A percentile compares a stretch with the other conserved stretches of the same genome.
phyloP scores from a whole-genome alignment of 306 rosid genomes.

The Coriaria nepalensis region DNA sequence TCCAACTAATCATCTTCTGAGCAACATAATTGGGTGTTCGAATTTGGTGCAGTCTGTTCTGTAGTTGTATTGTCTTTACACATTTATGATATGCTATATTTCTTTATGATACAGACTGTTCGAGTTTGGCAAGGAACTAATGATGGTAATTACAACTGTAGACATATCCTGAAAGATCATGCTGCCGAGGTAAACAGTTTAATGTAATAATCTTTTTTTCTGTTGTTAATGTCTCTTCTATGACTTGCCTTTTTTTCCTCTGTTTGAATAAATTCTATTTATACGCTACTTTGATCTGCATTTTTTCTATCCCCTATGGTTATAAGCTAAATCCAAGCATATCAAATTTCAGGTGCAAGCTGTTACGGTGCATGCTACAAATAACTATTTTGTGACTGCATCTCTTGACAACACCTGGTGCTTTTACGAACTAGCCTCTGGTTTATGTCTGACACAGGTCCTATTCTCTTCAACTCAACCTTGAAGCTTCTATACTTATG shows the following conservation, averaged over 20 bases:
- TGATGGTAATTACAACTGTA: conserved; percentile 68
- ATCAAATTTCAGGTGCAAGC: conserved; percentile 73
- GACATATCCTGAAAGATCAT: conserved; percentile 71
- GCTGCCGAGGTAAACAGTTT: conserved; percentile 58
- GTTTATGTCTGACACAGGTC: conserved; percentile 90
- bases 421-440: conserved; percentile 85
- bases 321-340: neutral
- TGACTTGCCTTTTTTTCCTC: too few species aligned
- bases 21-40: too few species aligned
- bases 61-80: neutral
- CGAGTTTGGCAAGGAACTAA: conserved; percentile 85
- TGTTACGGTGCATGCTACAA: conserved; percentile 94
- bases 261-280: too few species aligned
- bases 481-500: neutral
- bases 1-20: too few species aligned
- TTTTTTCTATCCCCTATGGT: neutral
- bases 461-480: conserved; percentile 6
- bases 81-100: conserved; percentile 5
- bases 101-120: conserved; percentile 53
- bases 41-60: too few species aligned
- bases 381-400: conserved; percentile 82
- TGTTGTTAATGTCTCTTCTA: too few species aligned
- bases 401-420: conserved; percentile 96
- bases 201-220: neutral
- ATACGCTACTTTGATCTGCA: too few species aligned